Percentiles rank a stretch among this genome's conserved stretches.
Conservation (phyloP, 192 early-diverging fungal species). For the Dimargaris verticillata region DNA sequence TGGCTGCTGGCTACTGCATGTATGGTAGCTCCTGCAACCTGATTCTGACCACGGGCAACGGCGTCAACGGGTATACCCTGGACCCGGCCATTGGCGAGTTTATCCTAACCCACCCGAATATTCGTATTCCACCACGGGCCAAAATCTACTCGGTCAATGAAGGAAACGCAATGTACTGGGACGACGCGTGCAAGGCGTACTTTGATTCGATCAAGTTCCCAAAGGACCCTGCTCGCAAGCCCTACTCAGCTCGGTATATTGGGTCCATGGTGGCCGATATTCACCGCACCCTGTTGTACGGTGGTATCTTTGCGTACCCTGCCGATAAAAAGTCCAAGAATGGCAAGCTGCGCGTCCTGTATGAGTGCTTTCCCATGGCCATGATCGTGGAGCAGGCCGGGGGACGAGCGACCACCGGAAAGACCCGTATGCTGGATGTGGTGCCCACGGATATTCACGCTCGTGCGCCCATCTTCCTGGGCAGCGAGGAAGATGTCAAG, state of each 20-base stretch:
- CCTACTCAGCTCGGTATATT: constrained; percentile 89
- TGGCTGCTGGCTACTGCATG: constrained; percentile 93
- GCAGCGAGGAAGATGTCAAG: constrained; percentile 76
- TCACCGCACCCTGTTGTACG: constrained; percentile 84
- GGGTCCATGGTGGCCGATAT: constrained; percentile 99
- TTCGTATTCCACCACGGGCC: constrained; percentile 50
- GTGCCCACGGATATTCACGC: constrained; percentile 77
- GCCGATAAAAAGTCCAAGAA: constrained; percentile 57
- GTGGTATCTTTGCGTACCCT: constrained; percentile 83
- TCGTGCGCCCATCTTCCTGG: constrained; percentile 81
- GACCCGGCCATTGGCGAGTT: constrained; percentile 96
- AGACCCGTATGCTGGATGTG: constrained; percentile 64
- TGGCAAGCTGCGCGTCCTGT: constrained; percentile 88
- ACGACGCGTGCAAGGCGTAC: constrained; percentile 73
- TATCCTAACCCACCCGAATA: constrained; percentile 90
- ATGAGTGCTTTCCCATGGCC: constrained; percentile 99
- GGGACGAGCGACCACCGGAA: constrained; percentile 77
- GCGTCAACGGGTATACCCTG: constrained; percentile 90
- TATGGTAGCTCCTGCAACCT: constrained; percentile 82
- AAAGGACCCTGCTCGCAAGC: constrained; percentile 46
- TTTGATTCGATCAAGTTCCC: constrained; percentile 82
- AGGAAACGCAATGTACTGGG: constrained; percentile 85
- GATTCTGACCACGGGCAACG: constrained; percentile 59
- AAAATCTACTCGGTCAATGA: constrained; percentile 99
- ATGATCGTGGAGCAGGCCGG: constrained; percentile 90